A percentile compares a stretch with the other conserved stretches of the same genome.
Conservation (phyloP, 257 asterid species). For the Nicotiana attenuata region DNA sequence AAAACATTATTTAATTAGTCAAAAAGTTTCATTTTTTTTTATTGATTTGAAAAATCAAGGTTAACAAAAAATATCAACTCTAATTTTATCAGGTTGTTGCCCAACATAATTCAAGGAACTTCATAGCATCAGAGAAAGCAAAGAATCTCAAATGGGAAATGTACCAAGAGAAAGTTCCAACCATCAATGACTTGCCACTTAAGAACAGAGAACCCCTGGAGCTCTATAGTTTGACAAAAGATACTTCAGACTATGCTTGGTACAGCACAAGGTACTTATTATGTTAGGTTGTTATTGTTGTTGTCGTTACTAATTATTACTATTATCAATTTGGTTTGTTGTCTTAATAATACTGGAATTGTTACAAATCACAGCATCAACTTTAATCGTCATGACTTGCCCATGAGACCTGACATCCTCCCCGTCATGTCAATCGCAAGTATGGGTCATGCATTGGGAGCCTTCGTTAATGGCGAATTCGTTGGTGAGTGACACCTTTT, state of each 20-base stretch:
- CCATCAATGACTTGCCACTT: conserved; percentile 19
- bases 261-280: conserved; percentile 59
- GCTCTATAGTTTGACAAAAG: conserved; percentile 52
- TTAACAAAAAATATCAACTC: not conserved
- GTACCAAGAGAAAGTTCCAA: conserved; percentile 56
- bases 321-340: not conserved
- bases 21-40: not conserved
- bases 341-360: not conserved
- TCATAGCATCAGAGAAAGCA: conserved; percentile 29
- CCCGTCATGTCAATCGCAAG: conserved; percentile 73
- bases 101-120: conserved; percentile 78
- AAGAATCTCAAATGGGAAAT: conserved; percentile 57
- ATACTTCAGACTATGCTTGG: conserved; percentile 88
- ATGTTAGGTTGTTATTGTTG: not conserved
- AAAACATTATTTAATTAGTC: not conserved
- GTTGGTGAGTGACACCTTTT: conserved; percentile 30
- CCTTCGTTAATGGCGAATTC: conserved; percentile 68
- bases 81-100: conserved; percentile 44
- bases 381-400: conserved; percentile 54
- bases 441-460: conserved; percentile 79
- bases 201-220: conserved; percentile 53
- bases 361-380: conserved; percentile 35
- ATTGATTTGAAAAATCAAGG: not conserved
- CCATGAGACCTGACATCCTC: conserved; percentile 60
- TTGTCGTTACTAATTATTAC: not conserved